Evolutionary conservation across 371 early-diverging fungal species (phyloP), one percentile per base, ranked within the genome.

Genomic region (Globomyces sp.): DNA sequence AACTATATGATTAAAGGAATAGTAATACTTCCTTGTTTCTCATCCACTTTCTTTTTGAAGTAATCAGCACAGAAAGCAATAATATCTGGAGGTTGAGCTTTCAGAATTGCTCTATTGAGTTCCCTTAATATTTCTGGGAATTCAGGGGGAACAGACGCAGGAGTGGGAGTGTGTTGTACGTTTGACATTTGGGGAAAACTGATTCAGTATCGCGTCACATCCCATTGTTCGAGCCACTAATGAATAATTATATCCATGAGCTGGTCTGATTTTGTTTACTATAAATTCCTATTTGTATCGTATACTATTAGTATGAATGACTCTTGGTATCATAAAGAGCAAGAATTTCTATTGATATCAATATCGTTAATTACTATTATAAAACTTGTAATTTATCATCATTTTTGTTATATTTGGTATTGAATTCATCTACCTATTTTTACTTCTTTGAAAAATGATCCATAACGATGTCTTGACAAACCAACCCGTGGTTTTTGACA

Each of bases 401-500:
- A 24, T 24, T 24, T 24, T 24, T 24, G 24, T 24, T 24, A 24
- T 24, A 24, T 24, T 24, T 24, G 24, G 24, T 24, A 24, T 24
- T 24, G 24, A 24, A 24, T 24, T 24, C 24, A 24, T 24, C 24
- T 24, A 24, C 24, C 24, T 24, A 24, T 24, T 24, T 24, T 24
- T 24, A 24, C 24, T 24, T 24, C 24, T 24, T 24, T 24, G 24
- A 24, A 24, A 4, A 51, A 71, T 76, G 72, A 90, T 90, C 63
- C 91, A 85, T 75, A 87, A 89, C 70, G 90, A 91, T 64, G 96
- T 95, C 45, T 77, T 97, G 71, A 94, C 95, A 41, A 97, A 97
- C 83, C 96, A 83, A 69, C 90, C 88, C 24, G 86, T 88, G 0
- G 90, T 89, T 51, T 87, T 89, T 67, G 88, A 89, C 76, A 89